Evolutionary conservation across 2,329 filamentous ascomycete genomes (phyloP).

Genomic region (Fusarium dlaminii): DNA sequence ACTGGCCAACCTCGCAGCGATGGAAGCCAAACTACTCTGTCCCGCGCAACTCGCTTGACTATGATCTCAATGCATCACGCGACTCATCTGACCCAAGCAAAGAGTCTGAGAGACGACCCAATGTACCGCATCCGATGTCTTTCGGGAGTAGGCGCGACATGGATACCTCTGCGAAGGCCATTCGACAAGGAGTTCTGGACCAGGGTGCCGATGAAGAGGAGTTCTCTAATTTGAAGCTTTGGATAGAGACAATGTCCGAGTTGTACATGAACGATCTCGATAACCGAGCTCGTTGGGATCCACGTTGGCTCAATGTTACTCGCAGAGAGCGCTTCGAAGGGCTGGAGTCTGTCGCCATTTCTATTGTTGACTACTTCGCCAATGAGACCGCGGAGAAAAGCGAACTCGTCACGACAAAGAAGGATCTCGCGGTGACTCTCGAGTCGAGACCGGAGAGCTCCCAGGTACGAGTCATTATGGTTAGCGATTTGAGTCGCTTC

Average conservation of each 20-base stretch:
- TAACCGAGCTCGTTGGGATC: constrained; percentile 14
- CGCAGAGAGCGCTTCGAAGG: constrained; percentile 16
- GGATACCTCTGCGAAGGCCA: constrained; percentile 9
- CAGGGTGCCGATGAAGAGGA: constrained; percentile 25
- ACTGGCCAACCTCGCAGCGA: constrained; percentile 33
- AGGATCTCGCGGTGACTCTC: constrained; percentile 1
- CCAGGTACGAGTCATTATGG: constrained; percentile 38
- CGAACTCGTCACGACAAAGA: constrained; percentile 3
- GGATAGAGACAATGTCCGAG: constrained; percentile 44
- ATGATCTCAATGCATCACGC: background rate
- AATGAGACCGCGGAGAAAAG: background rate
- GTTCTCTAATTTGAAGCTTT: constrained; percentile 40
- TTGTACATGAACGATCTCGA: constrained; percentile 45
- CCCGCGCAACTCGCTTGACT: constrained; percentile 12
- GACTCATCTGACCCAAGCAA: constrained; percentile 18
- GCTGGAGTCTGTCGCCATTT: constrained; percentile 3
- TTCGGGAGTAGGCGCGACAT: constrained; percentile 28
- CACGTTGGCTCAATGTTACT: constrained; percentile 11
- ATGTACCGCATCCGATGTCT: constrained; percentile 5
- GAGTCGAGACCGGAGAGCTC: constrained; percentile 1
- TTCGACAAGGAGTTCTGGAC: background rate
- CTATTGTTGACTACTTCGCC: constrained; percentile 2
- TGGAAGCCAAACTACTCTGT: constrained; percentile 43
- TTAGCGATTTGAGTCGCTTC: constrained; percentile 45
- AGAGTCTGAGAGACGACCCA: background rate